These are phyloP conservation scores for Cladophialophora psammophila DNA, from an alignment of 2,329 filamentous ascomycete genomes.

Conservation along the genomic window DNA sequence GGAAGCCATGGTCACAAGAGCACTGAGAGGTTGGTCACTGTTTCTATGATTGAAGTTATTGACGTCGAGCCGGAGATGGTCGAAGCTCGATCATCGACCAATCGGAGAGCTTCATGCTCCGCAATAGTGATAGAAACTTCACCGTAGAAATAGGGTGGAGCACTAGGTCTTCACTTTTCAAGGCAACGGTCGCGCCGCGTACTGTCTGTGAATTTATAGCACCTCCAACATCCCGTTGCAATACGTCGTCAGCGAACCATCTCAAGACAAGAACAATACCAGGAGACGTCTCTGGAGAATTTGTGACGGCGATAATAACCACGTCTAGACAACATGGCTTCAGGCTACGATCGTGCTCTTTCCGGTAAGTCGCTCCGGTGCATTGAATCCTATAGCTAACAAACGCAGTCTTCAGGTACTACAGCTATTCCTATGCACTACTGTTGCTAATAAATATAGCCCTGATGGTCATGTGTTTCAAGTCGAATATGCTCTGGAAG, in stretches of 20 bases:
- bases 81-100: conserved; percentile 22
- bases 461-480: conserved; percentile 99
- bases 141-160: conserved; percentile 20
- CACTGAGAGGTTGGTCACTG: not conserved
- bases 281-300: not conserved
- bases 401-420: conserved; percentile 46
- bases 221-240: conserved; percentile 9
- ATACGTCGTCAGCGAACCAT: not conserved
- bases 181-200: conserved; percentile 30
- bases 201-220: conserved; percentile 12
- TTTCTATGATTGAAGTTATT: conserved; percentile 1
- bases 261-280: not conserved
- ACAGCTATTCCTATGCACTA: conserved; percentile 11
- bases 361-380: conserved; percentile 73
- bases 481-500: conserved; percentile 98
- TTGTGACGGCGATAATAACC: not conserved
- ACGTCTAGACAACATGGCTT: conserved; percentile 68
- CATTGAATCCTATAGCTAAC: conserved; percentile 29
- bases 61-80: conserved; percentile 19
- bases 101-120: conserved; percentile 24
- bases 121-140: conserved; percentile 2
- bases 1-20: conserved; percentile 30
- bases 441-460: conserved; percentile 66
- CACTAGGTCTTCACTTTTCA: conserved; percentile 12
- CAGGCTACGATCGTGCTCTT: conserved; percentile 98